Percentiles rank a stretch among this genome's conserved stretches.
Conservation (phyloP, 108 stramenopile genomes). For the Skeletonema grethae region DNA sequence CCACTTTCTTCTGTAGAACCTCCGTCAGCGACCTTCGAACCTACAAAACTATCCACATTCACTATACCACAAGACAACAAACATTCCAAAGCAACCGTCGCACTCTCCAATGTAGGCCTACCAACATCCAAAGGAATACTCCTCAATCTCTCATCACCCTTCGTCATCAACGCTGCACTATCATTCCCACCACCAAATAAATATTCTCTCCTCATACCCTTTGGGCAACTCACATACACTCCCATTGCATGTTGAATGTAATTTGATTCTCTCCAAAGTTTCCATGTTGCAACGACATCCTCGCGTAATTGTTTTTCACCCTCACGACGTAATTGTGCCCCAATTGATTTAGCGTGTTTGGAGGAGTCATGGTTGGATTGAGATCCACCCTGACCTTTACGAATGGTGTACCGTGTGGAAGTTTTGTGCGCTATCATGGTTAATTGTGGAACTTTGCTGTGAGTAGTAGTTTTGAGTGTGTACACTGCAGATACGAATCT, state of each 20-base stretch:
- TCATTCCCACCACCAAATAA: slow-evolving; percentile 26
- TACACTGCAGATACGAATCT: slow-evolving; percentile 75
- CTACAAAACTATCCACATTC: slow-evolving; percentile 2
- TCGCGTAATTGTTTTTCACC: slow-evolving; percentile 73
- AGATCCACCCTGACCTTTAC: slow-evolving; percentile 87
- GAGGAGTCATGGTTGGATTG: slow-evolving; percentile 72
- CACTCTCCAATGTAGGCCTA: slow-evolving; percentile 65
- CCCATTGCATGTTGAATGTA: slow-evolving; percentile 41
- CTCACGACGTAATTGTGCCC: slow-evolving; percentile 79
- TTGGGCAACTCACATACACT: slow-evolving; percentile 50
- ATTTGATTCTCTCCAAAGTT: slow-evolving; percentile 59
- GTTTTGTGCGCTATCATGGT: slow-evolving; percentile 69
- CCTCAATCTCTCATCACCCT: slow-evolving; percentile 56
- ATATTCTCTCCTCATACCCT: slow-evolving; percentile 48
- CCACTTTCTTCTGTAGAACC: neutral
- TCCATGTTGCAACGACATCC: slow-evolving; percentile 63
- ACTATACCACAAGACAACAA: slow-evolving; percentile 33
- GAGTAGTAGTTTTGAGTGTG: slow-evolving; percentile 3
- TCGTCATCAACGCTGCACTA: slow-evolving; percentile 24
- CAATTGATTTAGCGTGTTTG: slow-evolving; percentile 74
- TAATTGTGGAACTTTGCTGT: slow-evolving; percentile 15
- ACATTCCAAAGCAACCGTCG: slow-evolving; percentile 42
- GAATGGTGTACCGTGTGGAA: slow-evolving; percentile 74
- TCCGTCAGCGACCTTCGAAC: neutral
- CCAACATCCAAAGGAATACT: slow-evolving; percentile 83